phyloP scores from a whole-genome alignment of 1,284 basidiomycete species.

The Laetiporus sulphureus region DNA sequence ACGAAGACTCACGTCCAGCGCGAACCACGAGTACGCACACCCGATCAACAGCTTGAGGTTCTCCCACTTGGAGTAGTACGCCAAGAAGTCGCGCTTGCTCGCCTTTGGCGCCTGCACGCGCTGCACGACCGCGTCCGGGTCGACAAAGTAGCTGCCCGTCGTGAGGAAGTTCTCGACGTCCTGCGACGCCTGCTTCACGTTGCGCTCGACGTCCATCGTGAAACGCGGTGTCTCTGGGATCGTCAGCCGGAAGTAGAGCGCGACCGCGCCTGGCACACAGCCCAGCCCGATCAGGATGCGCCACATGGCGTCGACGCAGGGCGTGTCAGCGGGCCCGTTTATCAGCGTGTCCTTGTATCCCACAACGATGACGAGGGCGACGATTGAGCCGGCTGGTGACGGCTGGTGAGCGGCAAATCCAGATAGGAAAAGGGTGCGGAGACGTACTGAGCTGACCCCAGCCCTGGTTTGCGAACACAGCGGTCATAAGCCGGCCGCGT shows the following conservation, averaged over 20 bases:
- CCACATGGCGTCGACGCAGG: constrained; percentile 68
- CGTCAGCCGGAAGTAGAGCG: constrained; percentile 73
- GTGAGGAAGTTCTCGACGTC: constrained; percentile 64
- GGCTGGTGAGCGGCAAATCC: background rate
- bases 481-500: constrained; percentile 68
- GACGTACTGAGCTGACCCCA: constrained; percentile 61
- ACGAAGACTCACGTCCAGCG: constrained; percentile 49
- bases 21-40: constrained; percentile 69
- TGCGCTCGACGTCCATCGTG: constrained; percentile 87
- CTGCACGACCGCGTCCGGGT: constrained; percentile 51
- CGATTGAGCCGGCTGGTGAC: background rate
- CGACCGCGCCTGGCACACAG: constrained; percentile 58
- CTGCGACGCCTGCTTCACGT: constrained; percentile 63
- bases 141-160: constrained; percentile 42
- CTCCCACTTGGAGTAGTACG: constrained; percentile 56
- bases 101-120: constrained; percentile 62
- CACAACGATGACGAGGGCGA: constrained; percentile 41
- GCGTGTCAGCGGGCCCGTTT: constrained; percentile 36
- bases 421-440: constrained; percentile 6
- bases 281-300: constrained; percentile 68
- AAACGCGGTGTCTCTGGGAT: constrained; percentile 80
- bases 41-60: constrained; percentile 65
- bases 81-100: constrained; percentile 53
- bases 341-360: constrained; percentile 62
- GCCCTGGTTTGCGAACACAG: constrained; percentile 63